These are phyloP conservation scores for Theileria sp. DNA, from an alignment of 169 alveolate genomes.

Conservation along the genomic window DNA sequence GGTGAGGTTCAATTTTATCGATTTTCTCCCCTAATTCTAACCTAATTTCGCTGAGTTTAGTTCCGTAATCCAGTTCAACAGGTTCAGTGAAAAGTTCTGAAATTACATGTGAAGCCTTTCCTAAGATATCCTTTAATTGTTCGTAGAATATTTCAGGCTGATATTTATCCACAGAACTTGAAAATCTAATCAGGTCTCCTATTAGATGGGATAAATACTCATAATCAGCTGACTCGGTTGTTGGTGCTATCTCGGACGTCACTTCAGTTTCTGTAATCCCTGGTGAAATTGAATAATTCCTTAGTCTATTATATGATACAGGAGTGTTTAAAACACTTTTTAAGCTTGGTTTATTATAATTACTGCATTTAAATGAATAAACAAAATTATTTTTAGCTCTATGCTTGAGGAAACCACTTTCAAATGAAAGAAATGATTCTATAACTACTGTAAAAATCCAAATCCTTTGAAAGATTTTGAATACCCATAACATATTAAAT, in stretches of 20 bases:
- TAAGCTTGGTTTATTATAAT: background rate
- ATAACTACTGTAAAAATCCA: background rate
- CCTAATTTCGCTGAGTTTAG: background rate
- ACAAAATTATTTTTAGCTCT: background rate
- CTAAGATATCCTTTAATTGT: background rate
- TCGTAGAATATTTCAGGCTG: background rate
- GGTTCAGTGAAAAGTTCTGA: constrained; percentile 1
- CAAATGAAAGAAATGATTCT: background rate
- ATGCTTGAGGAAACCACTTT: background rate
- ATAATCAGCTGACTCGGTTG: background rate
- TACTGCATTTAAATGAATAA: background rate
- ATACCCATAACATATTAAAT: background rate
- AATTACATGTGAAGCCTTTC: background rate
- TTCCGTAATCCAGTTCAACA: background rate
- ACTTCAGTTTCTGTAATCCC: background rate
- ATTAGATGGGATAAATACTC: background rate
- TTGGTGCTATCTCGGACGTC: background rate
- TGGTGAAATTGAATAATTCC: background rate
- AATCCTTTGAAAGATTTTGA: background rate
- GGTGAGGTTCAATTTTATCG: background rate
- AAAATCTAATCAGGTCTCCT: background rate
- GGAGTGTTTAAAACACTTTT: background rate
- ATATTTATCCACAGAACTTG: background rate
- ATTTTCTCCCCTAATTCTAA: background rate
- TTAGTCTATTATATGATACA: background rate